phyloP scores from a whole-genome alignment of 108 stramenopile genomes.

The Schizochytrium sp. region DNA sequence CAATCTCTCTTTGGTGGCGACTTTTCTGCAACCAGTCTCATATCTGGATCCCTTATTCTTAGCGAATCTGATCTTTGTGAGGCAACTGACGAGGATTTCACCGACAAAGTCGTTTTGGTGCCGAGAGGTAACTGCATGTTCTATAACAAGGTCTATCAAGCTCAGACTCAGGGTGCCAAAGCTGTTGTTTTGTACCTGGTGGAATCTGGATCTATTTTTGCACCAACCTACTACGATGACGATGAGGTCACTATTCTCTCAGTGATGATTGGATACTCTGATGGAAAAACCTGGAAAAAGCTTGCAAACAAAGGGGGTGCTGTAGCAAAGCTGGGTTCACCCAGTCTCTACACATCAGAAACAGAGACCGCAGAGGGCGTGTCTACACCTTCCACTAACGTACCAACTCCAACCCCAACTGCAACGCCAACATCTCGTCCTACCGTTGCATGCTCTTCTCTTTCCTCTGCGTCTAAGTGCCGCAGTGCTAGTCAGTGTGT shows the following conservation, averaged over 20 bases:
- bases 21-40: no score
- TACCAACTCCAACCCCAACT: background rate
- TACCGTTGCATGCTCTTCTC: background rate
- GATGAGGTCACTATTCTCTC: background rate
- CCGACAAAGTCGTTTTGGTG: conserved; percentile 2
- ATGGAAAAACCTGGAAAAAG: background rate
- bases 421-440: background rate
- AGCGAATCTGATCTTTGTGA: no score
- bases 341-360: background rate
- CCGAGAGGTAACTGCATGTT: background rate
- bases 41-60: no score
- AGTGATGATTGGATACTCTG: conserved; percentile 10
- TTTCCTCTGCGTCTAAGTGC: background rate
- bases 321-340: background rate
- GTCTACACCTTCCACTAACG: background rate
- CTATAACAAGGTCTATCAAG: background rate
- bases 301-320: background rate
- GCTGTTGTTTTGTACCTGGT: background rate
- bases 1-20: no score
- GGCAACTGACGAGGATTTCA: conserved; percentile 13
- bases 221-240: background rate
- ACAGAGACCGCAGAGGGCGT: no score
- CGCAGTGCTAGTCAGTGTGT: no score
- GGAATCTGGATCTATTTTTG: background rate
- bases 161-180: background rate